phyloP scores from a whole-genome alignment of 805 yeast species.

The Suhomyces tanzawaensis region DNA sequence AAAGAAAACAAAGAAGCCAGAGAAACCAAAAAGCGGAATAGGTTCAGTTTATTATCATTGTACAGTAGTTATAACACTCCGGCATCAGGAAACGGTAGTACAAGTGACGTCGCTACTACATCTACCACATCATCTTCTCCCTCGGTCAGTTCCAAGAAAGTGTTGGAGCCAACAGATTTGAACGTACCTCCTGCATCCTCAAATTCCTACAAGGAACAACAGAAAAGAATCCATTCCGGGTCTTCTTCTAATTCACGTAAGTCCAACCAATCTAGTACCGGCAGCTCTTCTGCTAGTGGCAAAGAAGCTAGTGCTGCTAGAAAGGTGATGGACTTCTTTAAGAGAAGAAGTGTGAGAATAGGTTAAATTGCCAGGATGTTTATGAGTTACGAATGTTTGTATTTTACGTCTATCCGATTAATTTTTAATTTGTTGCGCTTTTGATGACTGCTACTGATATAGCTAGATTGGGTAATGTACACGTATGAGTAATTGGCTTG shows the following conservation, averaged over 20 bases:
- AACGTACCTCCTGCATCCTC: conserved; percentile 16
- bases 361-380: conserved; percentile 8
- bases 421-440: background rate
- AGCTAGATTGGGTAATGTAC: too few species aligned
- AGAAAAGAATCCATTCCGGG: conserved; percentile 24
- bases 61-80: conserved; percentile 32
- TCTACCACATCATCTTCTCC: conserved; percentile 8
- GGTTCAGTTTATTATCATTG: conserved; percentile 44
- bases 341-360: conserved; percentile 50
- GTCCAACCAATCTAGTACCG: conserved; percentile 20
- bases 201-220: conserved; percentile 14
- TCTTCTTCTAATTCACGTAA: conserved; percentile 30
- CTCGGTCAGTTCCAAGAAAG: conserved; percentile 18
- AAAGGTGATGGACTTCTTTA: conserved; percentile 75
- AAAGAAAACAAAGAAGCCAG: conserved; percentile 26
- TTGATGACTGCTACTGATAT: conserved; percentile 1
- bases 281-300: conserved; percentile 27
- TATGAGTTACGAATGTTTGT: conserved; percentile 4
- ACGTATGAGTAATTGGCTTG: too few species aligned
- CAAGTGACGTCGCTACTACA: conserved; percentile 7
- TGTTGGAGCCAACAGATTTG: conserved; percentile 34
- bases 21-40: conserved; percentile 33
- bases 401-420: background rate
- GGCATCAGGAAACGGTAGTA: conserved; percentile 5
- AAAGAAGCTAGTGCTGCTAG: conserved; percentile 74